Evolutionary conservation across 805 yeast genomes (phyloP).

Genomic region (Yamadazyma olivae): DNA sequence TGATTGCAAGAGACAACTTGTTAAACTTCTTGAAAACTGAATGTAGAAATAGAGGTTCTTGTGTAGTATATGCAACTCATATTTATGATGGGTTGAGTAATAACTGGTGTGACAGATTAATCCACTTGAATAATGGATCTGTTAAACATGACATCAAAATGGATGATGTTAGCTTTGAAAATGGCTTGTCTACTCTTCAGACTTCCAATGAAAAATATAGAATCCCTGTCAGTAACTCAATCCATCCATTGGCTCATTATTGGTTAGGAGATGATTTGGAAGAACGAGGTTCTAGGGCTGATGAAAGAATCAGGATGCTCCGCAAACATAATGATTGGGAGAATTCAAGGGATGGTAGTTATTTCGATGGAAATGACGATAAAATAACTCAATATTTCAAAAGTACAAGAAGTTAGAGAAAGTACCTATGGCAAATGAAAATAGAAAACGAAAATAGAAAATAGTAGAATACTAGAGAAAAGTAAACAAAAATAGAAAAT

Average conservation of each 20-base stretch:
- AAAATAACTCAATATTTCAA: constrained; percentile 49
- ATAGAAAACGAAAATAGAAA: neutral
- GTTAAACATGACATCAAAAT: constrained; percentile 36
- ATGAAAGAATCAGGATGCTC: constrained; percentile 34
- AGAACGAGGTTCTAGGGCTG: constrained; percentile 54
- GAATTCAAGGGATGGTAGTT: constrained; percentile 34
- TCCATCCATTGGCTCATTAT: constrained; percentile 70
- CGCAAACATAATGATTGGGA: constrained; percentile 56
- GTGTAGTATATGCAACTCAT: constrained; percentile 92
- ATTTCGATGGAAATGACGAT: constrained; percentile 44
- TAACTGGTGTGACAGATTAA: constrained; percentile 79
- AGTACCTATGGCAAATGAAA: neutral
- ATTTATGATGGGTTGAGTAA: constrained; percentile 90
- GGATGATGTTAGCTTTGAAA: constrained; percentile 22
- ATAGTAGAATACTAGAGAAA: neutral
- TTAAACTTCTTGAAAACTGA: constrained; percentile 71
- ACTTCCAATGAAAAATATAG: constrained; percentile 20
- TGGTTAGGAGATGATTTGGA: constrained; percentile 60
- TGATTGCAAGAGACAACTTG: constrained; percentile 76
- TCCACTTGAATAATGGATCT: constrained; percentile 73
- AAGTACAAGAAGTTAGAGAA: constrained; percentile 39
- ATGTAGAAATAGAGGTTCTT: constrained; percentile 63
- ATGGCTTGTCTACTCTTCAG: constrained; percentile 3
- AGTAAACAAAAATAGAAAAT: no score
- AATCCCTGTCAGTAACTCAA: constrained; percentile 45